These are phyloP conservation scores for Skeletonema costatum DNA, from an alignment of 108 stramenopile species.

Conservation along the genomic window DNA sequence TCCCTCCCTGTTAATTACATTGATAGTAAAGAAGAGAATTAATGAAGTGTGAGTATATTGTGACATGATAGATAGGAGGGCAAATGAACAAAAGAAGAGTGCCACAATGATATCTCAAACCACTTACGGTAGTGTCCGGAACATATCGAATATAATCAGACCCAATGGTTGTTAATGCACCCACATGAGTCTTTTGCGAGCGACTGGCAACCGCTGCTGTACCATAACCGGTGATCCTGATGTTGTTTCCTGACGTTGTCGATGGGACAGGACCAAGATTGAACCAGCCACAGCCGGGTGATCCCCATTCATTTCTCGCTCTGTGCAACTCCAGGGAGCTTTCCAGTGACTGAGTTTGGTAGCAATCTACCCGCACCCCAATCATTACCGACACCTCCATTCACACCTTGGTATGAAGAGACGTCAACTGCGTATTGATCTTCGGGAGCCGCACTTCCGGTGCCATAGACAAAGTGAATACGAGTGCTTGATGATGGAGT, in stretches of 20 bases:
- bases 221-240: conserved; percentile 15
- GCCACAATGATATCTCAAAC: not conserved
- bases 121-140: not conserved
- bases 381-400: not conserved
- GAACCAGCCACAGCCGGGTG: conserved; percentile 12
- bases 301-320: conserved; percentile 10
- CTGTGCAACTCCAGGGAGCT: conserved; percentile 10
- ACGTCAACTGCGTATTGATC: conserved; percentile 11
- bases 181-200: not conserved
- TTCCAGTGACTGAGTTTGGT: not conserved
- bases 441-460: not conserved
- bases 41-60: too few species aligned
- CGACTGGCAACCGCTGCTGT: not conserved
- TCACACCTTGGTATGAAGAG: not conserved
- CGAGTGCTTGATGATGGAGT: not conserved
- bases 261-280: conserved; percentile 5
- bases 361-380: conserved; percentile 2
- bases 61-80: not conserved
- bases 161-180: not conserved
- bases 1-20: not conserved
- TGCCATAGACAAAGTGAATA: conserved; percentile 1
- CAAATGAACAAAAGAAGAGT: not conserved
- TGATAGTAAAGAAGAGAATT: too few species aligned
- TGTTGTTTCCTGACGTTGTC: not conserved
- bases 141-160: not conserved